These are phyloP conservation scores for Nemania diffusa DNA, from an alignment of 2,329 filamentous ascomycete genomes.

Conservation along the genomic window DNA sequence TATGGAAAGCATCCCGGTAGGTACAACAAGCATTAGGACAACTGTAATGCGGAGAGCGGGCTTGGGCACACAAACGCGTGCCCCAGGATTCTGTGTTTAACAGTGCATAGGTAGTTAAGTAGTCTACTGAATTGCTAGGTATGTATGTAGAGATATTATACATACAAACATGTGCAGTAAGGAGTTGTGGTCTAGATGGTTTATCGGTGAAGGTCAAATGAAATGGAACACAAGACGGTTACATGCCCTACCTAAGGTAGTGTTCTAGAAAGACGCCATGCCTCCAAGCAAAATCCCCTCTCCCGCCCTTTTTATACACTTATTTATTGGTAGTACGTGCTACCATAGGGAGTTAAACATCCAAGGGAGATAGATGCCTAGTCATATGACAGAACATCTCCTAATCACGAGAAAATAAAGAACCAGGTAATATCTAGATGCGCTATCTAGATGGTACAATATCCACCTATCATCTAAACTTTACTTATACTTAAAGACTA, in stretches of 20 bases:
- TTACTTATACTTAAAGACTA: too few species aligned
- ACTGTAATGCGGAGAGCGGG: neutral
- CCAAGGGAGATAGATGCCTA: neutral
- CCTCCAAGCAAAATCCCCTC: constrained; percentile 1
- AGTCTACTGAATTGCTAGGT: neutral
- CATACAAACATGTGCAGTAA: too few species aligned
- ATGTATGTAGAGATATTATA: too few species aligned
- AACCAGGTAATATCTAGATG: too few species aligned
- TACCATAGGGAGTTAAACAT: neutral
- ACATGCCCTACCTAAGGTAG: neutral
- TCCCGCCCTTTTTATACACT: neutral
- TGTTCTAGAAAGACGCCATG: constrained; percentile 7
- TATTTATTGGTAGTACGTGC: neutral
- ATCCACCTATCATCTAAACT: too few species aligned
- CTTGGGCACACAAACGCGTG: neutral
- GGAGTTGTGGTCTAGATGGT: neutral
- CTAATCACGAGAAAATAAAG: too few species aligned
- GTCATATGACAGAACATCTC: neutral
- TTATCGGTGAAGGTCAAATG: neutral
- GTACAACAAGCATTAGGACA: neutral
- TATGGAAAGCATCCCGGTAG: neutral
- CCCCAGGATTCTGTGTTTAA: constrained; percentile 6
- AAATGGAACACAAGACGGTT: neutral
- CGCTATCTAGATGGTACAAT: too few species aligned
- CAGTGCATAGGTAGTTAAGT: too few species aligned